Percentiles rank a stretch among this genome's conserved stretches.
Evolutionary conservation across 768 basidiomycete species (phyloP).

Genomic region (Boletellus ananas): DNA sequence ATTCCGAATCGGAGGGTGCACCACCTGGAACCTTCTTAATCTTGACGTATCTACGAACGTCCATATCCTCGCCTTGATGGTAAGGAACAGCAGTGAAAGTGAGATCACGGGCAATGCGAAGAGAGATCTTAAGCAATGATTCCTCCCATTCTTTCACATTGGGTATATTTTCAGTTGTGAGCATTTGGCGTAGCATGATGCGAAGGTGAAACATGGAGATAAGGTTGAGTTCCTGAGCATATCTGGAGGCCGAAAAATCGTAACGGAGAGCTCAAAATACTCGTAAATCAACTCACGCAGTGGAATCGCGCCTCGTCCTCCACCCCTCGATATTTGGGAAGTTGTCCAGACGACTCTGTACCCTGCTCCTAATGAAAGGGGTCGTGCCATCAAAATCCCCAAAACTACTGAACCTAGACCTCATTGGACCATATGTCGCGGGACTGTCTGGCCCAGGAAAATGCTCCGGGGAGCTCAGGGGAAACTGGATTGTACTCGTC

Average conservation of each 20-base stretch:
- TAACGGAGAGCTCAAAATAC: constrained; percentile 3
- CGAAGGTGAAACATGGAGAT: constrained; percentile 88
- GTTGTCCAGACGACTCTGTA: constrained; percentile 70
- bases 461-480: constrained; percentile 72
- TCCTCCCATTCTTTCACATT: constrained; percentile 88
- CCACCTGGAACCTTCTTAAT: constrained; percentile 99
- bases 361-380: constrained; percentile 82
- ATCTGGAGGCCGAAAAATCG: constrained; percentile 40
- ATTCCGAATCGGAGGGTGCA: constrained; percentile 88
- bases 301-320: constrained; percentile 85
- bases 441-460: constrained; percentile 51
- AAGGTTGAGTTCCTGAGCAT: constrained; percentile 78
- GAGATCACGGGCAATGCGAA: constrained; percentile 81
- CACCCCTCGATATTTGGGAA: constrained; percentile 63
- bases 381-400: constrained; percentile 70
- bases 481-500: constrained; percentile 78
- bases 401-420: constrained; percentile 67
- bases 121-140: constrained; percentile 71
- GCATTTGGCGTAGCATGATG: constrained; percentile 87
- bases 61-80: constrained; percentile 89
- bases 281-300: constrained; percentile 57
- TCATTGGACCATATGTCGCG: constrained; percentile 42
- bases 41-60: constrained; percentile 91
- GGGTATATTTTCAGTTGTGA: constrained; percentile 77
- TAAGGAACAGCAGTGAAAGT: constrained; percentile 70